A percentile compares a stretch with the other conserved stretches of the same genome.
Evolutionary conservation across 2,329 filamentous ascomycete genomes (phyloP).

Genomic region (Neoarthrinium moseri): DNA sequence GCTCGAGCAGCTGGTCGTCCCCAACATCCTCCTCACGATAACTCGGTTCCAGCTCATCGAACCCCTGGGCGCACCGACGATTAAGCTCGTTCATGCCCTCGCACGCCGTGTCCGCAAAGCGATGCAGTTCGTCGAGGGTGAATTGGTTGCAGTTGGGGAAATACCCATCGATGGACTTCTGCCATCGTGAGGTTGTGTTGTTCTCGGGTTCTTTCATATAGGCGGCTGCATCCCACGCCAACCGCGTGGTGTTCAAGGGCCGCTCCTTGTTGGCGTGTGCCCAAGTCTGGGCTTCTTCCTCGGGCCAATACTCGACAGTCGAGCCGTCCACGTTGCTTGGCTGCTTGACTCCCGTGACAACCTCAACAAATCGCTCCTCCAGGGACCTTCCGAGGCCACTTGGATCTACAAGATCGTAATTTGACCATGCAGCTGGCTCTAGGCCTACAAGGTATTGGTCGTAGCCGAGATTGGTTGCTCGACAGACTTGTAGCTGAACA

Average conservation of each 20-base stretch:
- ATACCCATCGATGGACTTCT: conserved; percentile 40
- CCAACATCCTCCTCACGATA: not conserved
- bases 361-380: conserved; percentile 46
- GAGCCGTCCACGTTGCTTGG: conserved; percentile 30
- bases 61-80: not conserved
- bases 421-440: conserved; percentile 16
- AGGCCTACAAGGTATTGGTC: conserved; percentile 37
- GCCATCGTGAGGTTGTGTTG: conserved; percentile 41
- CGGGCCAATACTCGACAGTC: conserved; percentile 32
- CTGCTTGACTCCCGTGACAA: conserved; percentile 38
- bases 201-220: conserved; percentile 26
- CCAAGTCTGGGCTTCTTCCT: conserved; percentile 16
- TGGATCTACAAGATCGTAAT: conserved; percentile 42
- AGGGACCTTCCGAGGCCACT: conserved; percentile 37
- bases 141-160: conserved; percentile 43
- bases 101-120: conserved; percentile 42
- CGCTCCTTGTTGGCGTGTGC: conserved; percentile 20
- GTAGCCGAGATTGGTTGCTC: conserved; percentile 43
- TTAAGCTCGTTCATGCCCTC: conserved; percentile 44
- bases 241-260: conserved; percentile 29
- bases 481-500: conserved; percentile 37
- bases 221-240: conserved; percentile 17
- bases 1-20: not conserved
- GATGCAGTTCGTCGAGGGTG: conserved; percentile 42
- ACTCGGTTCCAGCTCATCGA: not conserved